Conservation (phyloP, 441 rosid genomes). For the Adansonia gregorii region DNA sequence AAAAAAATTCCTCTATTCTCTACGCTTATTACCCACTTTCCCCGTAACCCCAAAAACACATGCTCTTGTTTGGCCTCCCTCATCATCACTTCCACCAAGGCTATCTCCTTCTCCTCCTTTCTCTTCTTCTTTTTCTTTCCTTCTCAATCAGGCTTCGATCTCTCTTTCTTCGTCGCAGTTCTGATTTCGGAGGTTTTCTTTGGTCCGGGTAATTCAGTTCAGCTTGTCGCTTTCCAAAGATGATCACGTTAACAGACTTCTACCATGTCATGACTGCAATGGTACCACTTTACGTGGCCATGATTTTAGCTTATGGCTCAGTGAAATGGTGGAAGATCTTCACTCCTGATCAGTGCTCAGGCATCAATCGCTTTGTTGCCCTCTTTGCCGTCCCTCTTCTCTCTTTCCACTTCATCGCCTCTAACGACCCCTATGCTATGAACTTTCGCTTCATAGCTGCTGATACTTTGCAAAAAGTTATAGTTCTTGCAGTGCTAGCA, state of each 20-base stretch:
- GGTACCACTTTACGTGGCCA: constrained; percentile 87
- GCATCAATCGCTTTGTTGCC: constrained; percentile 82
- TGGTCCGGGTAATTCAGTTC: not conserved
- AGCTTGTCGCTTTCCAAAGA: constrained; percentile 28
- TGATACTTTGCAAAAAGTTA: constrained; percentile 65
- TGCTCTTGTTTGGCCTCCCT: constrained; percentile 6
- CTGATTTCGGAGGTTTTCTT: constrained; percentile 1
- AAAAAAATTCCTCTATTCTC: constrained; percentile 18
- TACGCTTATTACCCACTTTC: constrained; percentile 41
- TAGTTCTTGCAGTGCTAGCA: constrained; percentile 49
- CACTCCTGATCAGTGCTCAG: constrained; percentile 76
- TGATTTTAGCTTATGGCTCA: constrained; percentile 74
- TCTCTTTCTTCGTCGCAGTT: not conserved
- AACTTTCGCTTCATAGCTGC: constrained; percentile 76
- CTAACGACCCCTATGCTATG: constrained; percentile 63
- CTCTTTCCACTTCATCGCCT: constrained; percentile 70
- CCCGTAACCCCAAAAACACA: constrained; percentile 47
- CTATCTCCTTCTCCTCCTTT: not conserved
- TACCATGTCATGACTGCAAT: constrained; percentile 84
- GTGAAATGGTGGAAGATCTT: constrained; percentile 86
- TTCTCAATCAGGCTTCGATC: not conserved
- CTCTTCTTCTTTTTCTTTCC: constrained; percentile 2
- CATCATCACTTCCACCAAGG: constrained; percentile 30
- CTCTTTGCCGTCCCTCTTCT: constrained; percentile 76
- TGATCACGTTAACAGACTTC: constrained; percentile 62